Evolutionary conservation across 1,284 basidiomycete species (phyloP), one percentile per base, ranked within the genome.

Genomic region (Heterobasidion parviporum): DNA sequence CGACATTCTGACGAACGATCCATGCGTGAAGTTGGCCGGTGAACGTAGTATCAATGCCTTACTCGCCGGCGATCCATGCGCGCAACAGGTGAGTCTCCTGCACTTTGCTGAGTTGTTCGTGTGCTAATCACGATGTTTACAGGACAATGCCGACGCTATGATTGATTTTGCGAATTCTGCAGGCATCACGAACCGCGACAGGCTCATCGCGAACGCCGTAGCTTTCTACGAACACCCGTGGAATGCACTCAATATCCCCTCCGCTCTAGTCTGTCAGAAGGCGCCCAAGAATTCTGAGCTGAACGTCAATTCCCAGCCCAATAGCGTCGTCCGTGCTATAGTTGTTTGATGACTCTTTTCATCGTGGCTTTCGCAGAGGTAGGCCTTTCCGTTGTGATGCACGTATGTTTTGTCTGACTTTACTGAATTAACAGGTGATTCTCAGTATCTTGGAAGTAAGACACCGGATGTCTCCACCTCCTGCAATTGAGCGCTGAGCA

Each of bases 231-330:
- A 67, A 54, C 71, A 77, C 56, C 65, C 76, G 2, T 69, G 76
- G 43, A 71, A 75, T 56, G 69, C 74, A 0, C 63, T 76, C 18
- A 62, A 71, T 46, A 66, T 76, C 36, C 75, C 74, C 1, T 73
- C 73, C n/a, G 74, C 72, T 16, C 68, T 71, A 16, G 79, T 77
- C 64, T 80, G 79, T 64, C 75, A 75, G 65, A 76, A 70, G 57
- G 70, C 75, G 1, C 78, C 79, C 20, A 72, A 71, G 63, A 80
- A 81, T 57, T 16, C 69, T 18, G 70, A 79, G 60, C 69, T 81
- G 12, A 69, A 38, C 10, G 73, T 79, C 20, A 78, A 80, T 61
- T 72, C 70, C 26, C 79, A 81, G 62, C 62, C 73, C 10, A 66
- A 70, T 18, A 73, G 72, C 26, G 72, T 74, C 36, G 64, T 67